These are phyloP conservation scores for Cladophialophora psammophila DNA, from an alignment of 2,329 filamentous ascomycete species.

Conservation along the genomic window DNA sequence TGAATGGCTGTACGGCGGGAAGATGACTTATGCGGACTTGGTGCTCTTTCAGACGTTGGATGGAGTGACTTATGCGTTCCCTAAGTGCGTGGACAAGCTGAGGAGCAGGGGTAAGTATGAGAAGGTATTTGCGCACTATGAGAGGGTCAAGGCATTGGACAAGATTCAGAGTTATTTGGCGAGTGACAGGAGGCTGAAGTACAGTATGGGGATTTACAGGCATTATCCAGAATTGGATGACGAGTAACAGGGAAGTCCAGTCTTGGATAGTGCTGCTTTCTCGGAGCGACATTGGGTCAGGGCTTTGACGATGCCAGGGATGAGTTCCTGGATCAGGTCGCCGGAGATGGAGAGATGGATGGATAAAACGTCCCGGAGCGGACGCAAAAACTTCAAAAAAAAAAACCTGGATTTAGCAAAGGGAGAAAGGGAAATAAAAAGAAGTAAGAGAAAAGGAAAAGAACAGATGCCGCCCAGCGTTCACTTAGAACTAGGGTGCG, in stretches of 20 bases:
- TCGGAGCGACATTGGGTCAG: too few relatives aligned
- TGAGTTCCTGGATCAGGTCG: too few relatives aligned
- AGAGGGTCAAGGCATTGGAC: conserved; percentile 67
- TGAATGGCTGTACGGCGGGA: conserved; percentile 70
- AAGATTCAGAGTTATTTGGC: conserved; percentile 73
- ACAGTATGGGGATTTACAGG: conserved; percentile 71
- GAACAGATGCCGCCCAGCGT: too few relatives aligned
- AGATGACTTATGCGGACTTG: conserved; percentile 74
- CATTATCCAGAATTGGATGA: conserved; percentile 76
- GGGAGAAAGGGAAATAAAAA: too few relatives aligned
- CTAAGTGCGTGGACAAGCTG: conserved; percentile 67
- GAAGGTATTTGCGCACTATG: conserved; percentile 69
- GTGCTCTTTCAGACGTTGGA: conserved; percentile 75
- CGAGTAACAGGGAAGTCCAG: conserved; percentile 38
- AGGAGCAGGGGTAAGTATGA: conserved; percentile 65
- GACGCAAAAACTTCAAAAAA: too few relatives aligned
- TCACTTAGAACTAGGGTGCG: too few relatives aligned
- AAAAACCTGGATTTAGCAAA: too few relatives aligned
- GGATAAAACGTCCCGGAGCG: too few relatives aligned
- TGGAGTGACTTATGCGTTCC: conserved; percentile 69
- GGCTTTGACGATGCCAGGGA: too few relatives aligned
- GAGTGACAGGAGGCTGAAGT: conserved; percentile 69
- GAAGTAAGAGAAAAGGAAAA: too few relatives aligned
- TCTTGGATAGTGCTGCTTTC: background rate
- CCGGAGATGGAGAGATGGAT: too few relatives aligned